Conservation (phyloP, 2,329 filamentous ascomycete species). For the Trichothecium roseum region DNA sequence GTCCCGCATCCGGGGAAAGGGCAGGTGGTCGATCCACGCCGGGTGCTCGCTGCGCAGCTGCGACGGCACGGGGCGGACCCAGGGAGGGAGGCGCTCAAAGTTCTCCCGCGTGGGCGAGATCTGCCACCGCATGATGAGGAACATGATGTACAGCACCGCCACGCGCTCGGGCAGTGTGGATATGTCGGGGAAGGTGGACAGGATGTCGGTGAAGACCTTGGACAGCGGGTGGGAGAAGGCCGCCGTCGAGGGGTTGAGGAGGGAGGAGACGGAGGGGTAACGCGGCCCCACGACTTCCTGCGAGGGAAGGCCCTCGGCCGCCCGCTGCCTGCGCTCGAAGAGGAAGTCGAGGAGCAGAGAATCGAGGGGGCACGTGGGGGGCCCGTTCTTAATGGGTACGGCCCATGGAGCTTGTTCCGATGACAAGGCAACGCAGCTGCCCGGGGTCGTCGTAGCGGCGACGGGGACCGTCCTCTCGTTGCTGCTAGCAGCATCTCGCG, state of each 20-base stretch:
- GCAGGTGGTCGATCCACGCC: constrained; percentile 73
- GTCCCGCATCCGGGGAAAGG: constrained; percentile 70
- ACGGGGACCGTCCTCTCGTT: not conserved
- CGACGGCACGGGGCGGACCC: constrained; percentile 53
- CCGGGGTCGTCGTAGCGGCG: not conserved
- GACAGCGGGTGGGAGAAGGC: constrained; percentile 65
- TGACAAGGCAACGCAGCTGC: constrained; percentile 8
- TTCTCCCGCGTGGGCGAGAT: constrained; percentile 71
- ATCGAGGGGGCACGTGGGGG: constrained; percentile 68
- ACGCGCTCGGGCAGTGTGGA: constrained; percentile 71
- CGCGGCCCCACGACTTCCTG: constrained; percentile 62
- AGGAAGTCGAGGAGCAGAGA: constrained; percentile 72
- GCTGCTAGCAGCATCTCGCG: not conserved
- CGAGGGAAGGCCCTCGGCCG: constrained; percentile 52
- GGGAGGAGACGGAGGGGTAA: constrained; percentile 69
- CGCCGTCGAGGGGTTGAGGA: constrained; percentile 60
- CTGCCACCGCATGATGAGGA: constrained; percentile 77
- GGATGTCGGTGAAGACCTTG: constrained; percentile 75
- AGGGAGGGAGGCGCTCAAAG: constrained; percentile 66
- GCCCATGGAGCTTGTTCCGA: constrained; percentile 11
- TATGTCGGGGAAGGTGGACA: constrained; percentile 74
- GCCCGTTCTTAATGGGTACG: constrained; percentile 44
- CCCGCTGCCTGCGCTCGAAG: constrained; percentile 54
- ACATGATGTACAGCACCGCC: constrained; percentile 77
- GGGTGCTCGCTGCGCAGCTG: constrained; percentile 63